These are phyloP conservation scores for Curvularia verruculosa DNA, from an alignment of 2,329 filamentous ascomycete species.

Conservation along the genomic window DNA sequence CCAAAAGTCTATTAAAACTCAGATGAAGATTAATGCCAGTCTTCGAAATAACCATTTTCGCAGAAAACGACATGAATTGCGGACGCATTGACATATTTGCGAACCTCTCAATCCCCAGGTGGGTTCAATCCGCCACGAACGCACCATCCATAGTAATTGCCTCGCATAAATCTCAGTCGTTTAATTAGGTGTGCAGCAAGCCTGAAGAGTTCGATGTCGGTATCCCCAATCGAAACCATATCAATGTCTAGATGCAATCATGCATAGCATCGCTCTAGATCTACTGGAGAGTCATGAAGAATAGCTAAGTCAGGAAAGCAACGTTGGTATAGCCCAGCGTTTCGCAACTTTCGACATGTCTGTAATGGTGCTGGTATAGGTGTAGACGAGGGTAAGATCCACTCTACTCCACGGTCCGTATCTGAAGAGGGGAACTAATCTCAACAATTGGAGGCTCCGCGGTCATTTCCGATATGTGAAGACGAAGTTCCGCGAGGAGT, in stretches of 20 bases:
- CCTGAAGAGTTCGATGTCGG: background rate
- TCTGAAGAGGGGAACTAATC: too few relatives aligned
- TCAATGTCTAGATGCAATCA: background rate
- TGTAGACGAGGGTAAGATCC: background rate
- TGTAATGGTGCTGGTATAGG: background rate
- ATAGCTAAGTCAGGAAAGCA: background rate
- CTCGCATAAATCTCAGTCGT: background rate
- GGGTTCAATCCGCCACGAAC: too few relatives aligned
- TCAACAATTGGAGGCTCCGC: background rate
- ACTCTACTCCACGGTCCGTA: too few relatives aligned
- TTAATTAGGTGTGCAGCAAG: background rate
- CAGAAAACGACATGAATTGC: too few relatives aligned
- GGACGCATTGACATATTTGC: too few relatives aligned
- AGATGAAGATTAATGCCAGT: too few relatives aligned
- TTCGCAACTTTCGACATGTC: background rate
- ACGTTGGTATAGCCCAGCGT: background rate
- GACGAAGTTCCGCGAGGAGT: too few relatives aligned
- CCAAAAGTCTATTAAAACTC: too few relatives aligned
- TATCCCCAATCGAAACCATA: background rate
- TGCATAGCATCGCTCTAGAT: background rate
- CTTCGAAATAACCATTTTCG: too few relatives aligned
- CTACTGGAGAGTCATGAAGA: background rate
- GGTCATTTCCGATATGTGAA: too few relatives aligned
- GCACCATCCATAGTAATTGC: background rate
- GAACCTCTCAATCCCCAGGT: too few relatives aligned